Evolutionary conservation across 192 early-diverging fungal genomes (phyloP).

Genomic region (Gaertneriomyces sp.): DNA sequence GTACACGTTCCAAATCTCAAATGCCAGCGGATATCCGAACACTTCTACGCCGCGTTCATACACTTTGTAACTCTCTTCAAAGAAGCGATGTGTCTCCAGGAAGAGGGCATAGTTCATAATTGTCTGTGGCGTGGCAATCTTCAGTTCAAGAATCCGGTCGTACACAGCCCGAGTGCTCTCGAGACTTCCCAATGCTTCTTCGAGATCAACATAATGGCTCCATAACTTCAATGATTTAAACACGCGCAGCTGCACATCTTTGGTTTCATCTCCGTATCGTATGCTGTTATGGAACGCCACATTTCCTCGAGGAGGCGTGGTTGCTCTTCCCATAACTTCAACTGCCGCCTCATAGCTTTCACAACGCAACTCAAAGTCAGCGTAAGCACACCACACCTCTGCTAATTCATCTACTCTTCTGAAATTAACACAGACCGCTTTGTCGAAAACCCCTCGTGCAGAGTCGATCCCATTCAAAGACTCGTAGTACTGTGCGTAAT

Average conservation of each 20-base stretch:
- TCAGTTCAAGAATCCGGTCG: slow-evolving; percentile 87
- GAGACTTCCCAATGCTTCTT: slow-evolving; percentile 81
- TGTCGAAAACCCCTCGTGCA: slow-evolving; percentile 78
- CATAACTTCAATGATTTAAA: slow-evolving; percentile 87
- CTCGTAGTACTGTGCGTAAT: slow-evolving; percentile 81
- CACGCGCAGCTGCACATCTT: slow-evolving; percentile 72
- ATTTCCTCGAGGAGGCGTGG: slow-evolving; percentile 56
- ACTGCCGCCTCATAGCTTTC: slow-evolving; percentile 65
- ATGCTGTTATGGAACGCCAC: slow-evolving; percentile 31
- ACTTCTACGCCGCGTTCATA: slow-evolving; percentile 94
- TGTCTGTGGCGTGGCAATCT: slow-evolving; percentile 93
- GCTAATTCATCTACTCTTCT: slow-evolving; percentile 80
- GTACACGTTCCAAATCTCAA: slow-evolving; percentile 98
- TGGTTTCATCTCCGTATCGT: slow-evolving; percentile 77
- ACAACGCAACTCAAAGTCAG: slow-evolving; percentile 72
- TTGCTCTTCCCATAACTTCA: slow-evolving; percentile 81
- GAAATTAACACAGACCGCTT: slow-evolving; percentile 76
- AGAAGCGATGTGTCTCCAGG: slow-evolving; percentile 84
- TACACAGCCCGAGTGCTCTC: slow-evolving; percentile 80
- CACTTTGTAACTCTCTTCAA: slow-evolving; percentile 85
- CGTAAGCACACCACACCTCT: slow-evolving; percentile 87
- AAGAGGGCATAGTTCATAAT: slow-evolving; percentile 92
- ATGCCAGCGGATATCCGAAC: slow-evolving; percentile 96
- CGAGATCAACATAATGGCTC: slow-evolving; percentile 91
- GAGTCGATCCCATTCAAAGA: slow-evolving; percentile 52